Conservation (phyloP, 352 stramenopile genomes). For the Thraustotheca clavata region DNA sequence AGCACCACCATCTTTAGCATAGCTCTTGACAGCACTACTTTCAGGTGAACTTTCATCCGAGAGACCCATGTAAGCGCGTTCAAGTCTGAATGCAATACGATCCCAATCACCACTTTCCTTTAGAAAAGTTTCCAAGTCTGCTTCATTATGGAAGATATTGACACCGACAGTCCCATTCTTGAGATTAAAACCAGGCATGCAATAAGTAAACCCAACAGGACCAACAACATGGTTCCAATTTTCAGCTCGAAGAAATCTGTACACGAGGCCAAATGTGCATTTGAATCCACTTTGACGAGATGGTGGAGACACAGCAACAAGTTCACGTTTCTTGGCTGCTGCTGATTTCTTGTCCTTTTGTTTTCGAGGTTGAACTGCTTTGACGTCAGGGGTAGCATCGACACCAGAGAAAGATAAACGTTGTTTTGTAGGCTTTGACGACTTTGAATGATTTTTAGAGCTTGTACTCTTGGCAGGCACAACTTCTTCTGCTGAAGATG, state of each 20-base stretch:
- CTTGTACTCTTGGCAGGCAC: neutral
- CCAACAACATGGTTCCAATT: constrained; percentile 1
- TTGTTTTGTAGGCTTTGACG: constrained; percentile 8
- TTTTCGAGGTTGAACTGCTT: neutral
- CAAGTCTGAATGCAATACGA: neutral
- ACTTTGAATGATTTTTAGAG: neutral
- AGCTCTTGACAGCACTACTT: neutral
- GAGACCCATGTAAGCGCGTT: neutral
- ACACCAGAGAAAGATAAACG: constrained; percentile 16
- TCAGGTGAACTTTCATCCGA: neutral
- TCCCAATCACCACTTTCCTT: constrained; percentile 9
- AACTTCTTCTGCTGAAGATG: neutral
- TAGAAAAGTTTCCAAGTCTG: neutral
- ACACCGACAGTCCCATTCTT: neutral
- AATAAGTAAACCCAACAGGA: constrained; percentile 5
- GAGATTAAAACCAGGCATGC: neutral
- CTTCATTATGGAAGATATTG: constrained; percentile 7
- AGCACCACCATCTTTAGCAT: neutral
- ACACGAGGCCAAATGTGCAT: constrained; percentile 6
- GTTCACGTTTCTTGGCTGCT: neutral
- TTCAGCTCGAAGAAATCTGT: neutral
- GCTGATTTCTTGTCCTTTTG: neutral
- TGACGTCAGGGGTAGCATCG: neutral
- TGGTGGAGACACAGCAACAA: neutral
- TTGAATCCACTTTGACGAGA: neutral